Base-by-base conservation (phyloP, 208 protist genomes). In the Acanthamoeba sp. region DNA sequence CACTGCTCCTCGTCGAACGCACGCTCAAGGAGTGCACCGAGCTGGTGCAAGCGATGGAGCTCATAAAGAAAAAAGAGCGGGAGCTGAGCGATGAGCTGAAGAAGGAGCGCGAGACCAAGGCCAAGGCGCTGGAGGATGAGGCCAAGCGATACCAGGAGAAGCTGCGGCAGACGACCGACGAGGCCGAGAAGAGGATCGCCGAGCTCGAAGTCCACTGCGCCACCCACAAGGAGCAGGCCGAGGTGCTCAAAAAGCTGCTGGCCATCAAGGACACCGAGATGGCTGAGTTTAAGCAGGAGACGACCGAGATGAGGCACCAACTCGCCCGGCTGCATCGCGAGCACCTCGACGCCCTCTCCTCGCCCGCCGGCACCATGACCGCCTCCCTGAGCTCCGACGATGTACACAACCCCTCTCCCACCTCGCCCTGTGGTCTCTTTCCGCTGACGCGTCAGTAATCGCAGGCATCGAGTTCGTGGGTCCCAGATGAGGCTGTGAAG, bases 21-120 rank as follows among this genome's bases (percentile, higher is more conserved):
- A 91, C 84, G 29, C 57, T 91, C 36, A 71, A 91, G 34, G 84
- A 91, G 52, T 91, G 84, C 40, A 91, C 48, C 12, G 84, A 91
- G 36, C 84, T 91, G 34, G 45, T 91, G 84, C 55, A 62, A 4
- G 57, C 84, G 12, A 62, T 91, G 55, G 84, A 91, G 40, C 36
- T 91, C 29, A 5, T 91, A 18, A 91, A 91, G 84, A 71, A 66
- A 24, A 64, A 91, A 34, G 84, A 91, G 29, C 48, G 40, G 1
- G 84, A 91, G 24, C 22, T 91, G 29, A 32, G 34, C 52, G 84
- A 91, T 9, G 55, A 91, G 22, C 32, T 91, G 36, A 91, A 91
- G 52, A 18, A 40, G 40, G 84, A 91, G 57, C 10, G 32, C 18
- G 84, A 91, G 32, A 24, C 16, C 40, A 62, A 66, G 32, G 20